Evolutionary conservation across 352 stramenopile species (phyloP).

Genomic region (Elongisporangium senticosum): DNA sequence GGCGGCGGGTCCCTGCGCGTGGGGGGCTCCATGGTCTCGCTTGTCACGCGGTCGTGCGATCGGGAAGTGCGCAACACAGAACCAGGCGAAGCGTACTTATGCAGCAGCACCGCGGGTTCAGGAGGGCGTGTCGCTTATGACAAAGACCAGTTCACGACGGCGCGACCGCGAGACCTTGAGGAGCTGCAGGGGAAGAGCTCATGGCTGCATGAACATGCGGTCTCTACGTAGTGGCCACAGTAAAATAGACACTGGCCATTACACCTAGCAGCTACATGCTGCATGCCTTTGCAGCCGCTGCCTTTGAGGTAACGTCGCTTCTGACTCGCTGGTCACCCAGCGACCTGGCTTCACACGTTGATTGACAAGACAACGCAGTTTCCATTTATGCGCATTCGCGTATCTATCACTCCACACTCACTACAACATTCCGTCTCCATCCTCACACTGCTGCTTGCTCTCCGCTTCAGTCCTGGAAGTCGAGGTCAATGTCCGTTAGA

Average conservation of each 20-base stretch:
- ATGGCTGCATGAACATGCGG: not conserved
- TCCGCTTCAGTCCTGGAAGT: constrained; percentile 6
- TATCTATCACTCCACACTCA: not conserved
- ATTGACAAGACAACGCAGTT: not conserved
- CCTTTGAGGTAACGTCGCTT: not conserved
- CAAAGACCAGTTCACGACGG: not conserved
- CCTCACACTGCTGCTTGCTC: too few species aligned
- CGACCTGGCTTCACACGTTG: not conserved
- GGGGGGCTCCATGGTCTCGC: not conserved
- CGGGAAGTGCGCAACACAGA: not conserved
- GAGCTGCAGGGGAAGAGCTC: not conserved
- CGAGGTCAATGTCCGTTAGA: constrained; percentile 37
- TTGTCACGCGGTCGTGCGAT: not conserved
- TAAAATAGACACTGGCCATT: not conserved
- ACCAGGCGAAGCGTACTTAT: not conserved
- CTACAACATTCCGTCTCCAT: too few species aligned
- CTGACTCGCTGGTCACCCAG: not conserved
- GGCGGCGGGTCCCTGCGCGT: not conserved
- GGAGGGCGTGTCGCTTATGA: not conserved
- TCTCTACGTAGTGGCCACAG: too few species aligned
- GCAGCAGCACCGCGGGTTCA: not conserved
- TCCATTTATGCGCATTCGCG: not conserved
- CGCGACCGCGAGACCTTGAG: not conserved
- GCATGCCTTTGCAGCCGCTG: not conserved
- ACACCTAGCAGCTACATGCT: too few species aligned